phyloP scores from a whole-genome alignment of 2,329 filamentous ascomycete genomes.

The Trichothecium roseum region DNA sequence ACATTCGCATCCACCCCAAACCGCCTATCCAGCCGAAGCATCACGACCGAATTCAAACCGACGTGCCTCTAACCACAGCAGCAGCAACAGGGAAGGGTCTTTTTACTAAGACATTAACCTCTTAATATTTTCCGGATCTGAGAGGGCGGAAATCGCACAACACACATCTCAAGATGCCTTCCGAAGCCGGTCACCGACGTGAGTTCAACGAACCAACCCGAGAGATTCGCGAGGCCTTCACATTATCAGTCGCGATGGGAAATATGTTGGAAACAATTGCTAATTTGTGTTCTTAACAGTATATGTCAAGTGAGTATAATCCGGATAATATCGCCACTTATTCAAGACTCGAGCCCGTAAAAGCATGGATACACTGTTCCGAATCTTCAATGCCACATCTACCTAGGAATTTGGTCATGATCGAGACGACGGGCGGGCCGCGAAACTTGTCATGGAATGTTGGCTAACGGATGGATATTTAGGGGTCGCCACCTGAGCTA shows the following conservation, averaged over 20 bases:
- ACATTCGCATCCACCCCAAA: conserved; percentile 22
- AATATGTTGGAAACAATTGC: conserved; percentile 5
- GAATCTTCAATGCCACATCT: background rate
- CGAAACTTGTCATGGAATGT: background rate
- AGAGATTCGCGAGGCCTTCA: no score
- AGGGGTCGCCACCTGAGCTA: conserved; percentile 98
- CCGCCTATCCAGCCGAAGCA: conserved; percentile 17
- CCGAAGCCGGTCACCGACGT: conserved; percentile 82
- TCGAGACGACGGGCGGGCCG: no score
- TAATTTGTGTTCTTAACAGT: conserved; percentile 37
- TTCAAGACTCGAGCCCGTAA: background rate
- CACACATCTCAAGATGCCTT: conserved; percentile 65
- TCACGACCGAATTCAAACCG: conserved; percentile 27
- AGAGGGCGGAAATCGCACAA: conserved; percentile 32
- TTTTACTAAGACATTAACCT: conserved; percentile 33
- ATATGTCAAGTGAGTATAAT: conserved; percentile 74
- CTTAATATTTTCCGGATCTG: conserved; percentile 26
- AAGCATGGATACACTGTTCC: background rate
- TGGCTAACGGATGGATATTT: conserved; percentile 12
- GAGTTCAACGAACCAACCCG: conserved; percentile 34
- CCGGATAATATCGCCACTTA: background rate
- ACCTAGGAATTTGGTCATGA: no score
- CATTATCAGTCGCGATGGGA: conserved; percentile 3
- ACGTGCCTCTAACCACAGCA: conserved; percentile 24
- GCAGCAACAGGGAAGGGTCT: conserved; percentile 30